Evolutionary conservation across 169 alveolate species (phyloP), one percentile per base, ranked within the genome.

Genomic region (Eimeria falciformis): DNA sequence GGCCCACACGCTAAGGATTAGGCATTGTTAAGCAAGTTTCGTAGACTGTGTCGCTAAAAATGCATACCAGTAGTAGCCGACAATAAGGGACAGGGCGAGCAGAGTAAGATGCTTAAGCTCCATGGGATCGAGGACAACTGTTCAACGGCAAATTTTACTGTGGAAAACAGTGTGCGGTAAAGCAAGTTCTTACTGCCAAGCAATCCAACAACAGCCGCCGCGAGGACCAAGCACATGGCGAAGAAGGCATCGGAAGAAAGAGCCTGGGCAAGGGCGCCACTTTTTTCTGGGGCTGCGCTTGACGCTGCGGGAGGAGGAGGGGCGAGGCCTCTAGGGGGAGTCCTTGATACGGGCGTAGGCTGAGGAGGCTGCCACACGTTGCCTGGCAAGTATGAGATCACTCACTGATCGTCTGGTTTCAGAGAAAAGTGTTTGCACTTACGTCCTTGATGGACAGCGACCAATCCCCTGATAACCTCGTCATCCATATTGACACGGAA

Each of bases 401-500:
- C 6, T 12, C 17, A 40, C 21, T 9, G 75, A 14, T 4, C 45
- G 77, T 17, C 33, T 11, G 23, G 56, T 6, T 55, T 3, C 29
- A 81, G 25, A 11, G 29, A 62, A 6, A 9, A 40, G 23, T 14
- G n/a, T 23, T 45, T 45, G 23, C 55, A 50, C 93, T 88, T 21
- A 73, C 86, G 82, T 84, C 89, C 94, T 82, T 93, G 89, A 90
- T 40, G 95, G 89, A 55, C 93, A 65, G 68, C 94, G 93, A 79
- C 83, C 71, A 84, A 18, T 55, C 87, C 94, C 50, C 77, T 68
- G 40, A 79, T 53, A 14, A 88, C 93, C 46, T 75, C 93, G 85
- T 79, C 81, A 37, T 65, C 79, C 89, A 89, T 47, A 92, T 90
- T 86, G 47, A 97, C 91, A 23, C 94, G 94, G 93, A 95, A 96